Base-by-base conservation (phyloP, 1,284 basidiomycete species). In the Malassezia dermatis region DNA sequence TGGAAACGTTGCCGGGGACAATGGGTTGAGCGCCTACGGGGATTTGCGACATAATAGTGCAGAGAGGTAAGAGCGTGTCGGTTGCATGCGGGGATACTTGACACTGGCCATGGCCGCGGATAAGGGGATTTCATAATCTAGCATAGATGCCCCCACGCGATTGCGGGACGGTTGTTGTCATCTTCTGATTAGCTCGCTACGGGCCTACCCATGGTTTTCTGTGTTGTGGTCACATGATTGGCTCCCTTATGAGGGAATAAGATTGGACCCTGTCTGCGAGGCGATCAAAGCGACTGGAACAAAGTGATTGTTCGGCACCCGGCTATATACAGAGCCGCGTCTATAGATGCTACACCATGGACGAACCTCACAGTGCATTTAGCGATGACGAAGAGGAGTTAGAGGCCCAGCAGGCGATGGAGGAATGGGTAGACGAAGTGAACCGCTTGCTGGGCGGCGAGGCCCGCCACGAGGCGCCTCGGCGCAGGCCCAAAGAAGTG, bases 1-100 rank as follows among this genome's bases (percentile, higher is more conserved):
- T 68, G 45, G 65, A 66, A 46, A 71, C 60, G 60, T 66, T 64
- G 26, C 65, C 65, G 48, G 56, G 34, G 26, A 41, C 53, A 48
- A 66, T 50, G 45, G 59, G 59, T 51, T 49, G 40, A 45, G 64
- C 62, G 57, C 57, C 48, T 11, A 59, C 53, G 15, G 44, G 51
- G 8, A 35, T 21, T 23, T 35, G 13, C 23, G 32, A 3, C 52
- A 48, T 42, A 31, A 10, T 44, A 17, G 15, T 44, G 24, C 41
- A 8, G 41, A 31, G 15, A 19, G 17, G 17, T 24, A 24, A 23
- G 15, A 15, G 21, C 4, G 45, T 11, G 11, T 32, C 31, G 31
- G 10, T 24, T 19, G 37, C 19, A 15, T 34, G 32, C 37, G 17
- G 32, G 15, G 32, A 35, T 35, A 15, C 17, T 35, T 15, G 8